Percentiles rank a stretch among this genome's conserved stretches.
phyloP scores from a whole-genome alignment of 2,329 filamentous ascomycete species.

The Lasiodiplodia theobromae region DNA sequence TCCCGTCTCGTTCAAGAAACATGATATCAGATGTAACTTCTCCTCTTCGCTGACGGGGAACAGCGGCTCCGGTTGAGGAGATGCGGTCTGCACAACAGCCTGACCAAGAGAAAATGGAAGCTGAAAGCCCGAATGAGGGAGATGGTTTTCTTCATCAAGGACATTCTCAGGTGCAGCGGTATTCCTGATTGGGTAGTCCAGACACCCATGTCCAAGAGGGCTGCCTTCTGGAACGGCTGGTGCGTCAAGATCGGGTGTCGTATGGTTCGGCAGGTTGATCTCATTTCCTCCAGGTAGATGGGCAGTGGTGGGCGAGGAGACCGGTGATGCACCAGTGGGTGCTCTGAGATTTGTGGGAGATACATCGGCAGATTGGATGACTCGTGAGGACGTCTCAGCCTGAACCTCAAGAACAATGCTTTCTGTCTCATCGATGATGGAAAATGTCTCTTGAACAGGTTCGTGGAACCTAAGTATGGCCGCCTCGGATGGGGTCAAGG shows the following conservation, averaged over 20 bases:
- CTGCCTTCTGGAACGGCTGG: no score
- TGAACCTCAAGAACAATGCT: not conserved
- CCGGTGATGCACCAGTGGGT: not conserved
- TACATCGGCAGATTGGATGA: not conserved
- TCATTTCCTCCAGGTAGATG: not conserved
- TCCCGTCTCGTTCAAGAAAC: not conserved
- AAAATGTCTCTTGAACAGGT: not conserved
- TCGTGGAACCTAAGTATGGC: no score
- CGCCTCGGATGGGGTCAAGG: not conserved
- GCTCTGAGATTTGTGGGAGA: conserved; percentile 4
- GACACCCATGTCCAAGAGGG: no score
- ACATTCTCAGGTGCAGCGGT: no score
- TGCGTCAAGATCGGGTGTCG: no score
- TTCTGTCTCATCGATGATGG: not conserved
- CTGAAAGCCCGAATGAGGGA: no score
- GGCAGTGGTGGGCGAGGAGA: not conserved
- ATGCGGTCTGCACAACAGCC: not conserved
- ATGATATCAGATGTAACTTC: not conserved
- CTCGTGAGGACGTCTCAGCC: not conserved
- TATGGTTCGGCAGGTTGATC: not conserved
- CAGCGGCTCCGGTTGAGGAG: not conserved
- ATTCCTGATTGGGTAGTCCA: no score
- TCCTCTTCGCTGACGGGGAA: not conserved
- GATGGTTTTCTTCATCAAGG: no score
- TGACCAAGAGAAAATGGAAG: not conserved